Base-by-base conservation (phyloP, 78 protist genomes). In the Dictyostelium brefeldianum region DNA sequence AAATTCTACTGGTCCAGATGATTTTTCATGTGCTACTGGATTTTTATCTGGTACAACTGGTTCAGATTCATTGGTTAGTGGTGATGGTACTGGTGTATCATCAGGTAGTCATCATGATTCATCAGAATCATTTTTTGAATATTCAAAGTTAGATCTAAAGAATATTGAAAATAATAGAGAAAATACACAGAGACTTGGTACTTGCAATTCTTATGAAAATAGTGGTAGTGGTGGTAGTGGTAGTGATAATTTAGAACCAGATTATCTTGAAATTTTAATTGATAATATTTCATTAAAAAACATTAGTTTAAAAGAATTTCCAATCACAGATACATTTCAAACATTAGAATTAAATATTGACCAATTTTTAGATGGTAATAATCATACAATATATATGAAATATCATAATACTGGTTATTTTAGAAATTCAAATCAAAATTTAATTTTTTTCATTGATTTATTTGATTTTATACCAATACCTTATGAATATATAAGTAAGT, bases 141-240 rank as follows among this genome's bases (percentile, higher is more conserved):
- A n/a, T n/a, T n/a, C 75, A 67, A 67, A 67, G 75, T 67, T 67
- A 31, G 75, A 67, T 67, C 75, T 67, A 67, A 67, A 31, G 75
- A 31, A 31, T 67, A 67, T 67, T 31, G 75, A 67, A 67, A 27
- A 27, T 67, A 67, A 67, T 5, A 67, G 29, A 14, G 17, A 20
- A 20, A 20, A 59, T 9, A 25, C 20, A 59, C 70, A 64, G n/a
- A n/a, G n/a, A n/a, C n/a, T n/a, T n/a, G n/a, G n/a, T n/a, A n/a
- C n/a, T n/a, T n/a, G n/a, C n/a, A n/a, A n/a, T n/a, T n/a, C n/a
- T n/a, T n/a, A n/a, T n/a, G n/a, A n/a, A 64, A 8, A 64, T 31
- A 64, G 25, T 22, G 36, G 29, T 1, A 56, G 29, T 64, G 27
- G 20, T 12, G 46, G 27, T 18, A 56, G 22, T 31, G 47, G 47